A percentile compares a stretch with the other conserved stretches of the same genome.
Conservation (phyloP, 2,329 filamentous ascomycete genomes). For the Paramyrothecium roridum region DNA sequence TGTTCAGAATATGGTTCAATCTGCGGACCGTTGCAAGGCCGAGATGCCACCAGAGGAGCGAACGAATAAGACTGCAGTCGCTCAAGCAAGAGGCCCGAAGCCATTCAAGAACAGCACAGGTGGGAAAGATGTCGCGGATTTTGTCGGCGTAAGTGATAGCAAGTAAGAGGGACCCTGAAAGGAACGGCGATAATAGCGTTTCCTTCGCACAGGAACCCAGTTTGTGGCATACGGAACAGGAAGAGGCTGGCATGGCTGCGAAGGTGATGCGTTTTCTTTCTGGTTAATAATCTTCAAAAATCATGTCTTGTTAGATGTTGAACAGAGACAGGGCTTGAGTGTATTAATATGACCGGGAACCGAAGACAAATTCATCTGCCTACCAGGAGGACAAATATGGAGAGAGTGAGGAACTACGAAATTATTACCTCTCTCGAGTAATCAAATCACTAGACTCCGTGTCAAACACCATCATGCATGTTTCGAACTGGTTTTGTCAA, state of each 20-base stretch:
- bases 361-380: too few relatives aligned
- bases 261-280: constrained; percentile 4
- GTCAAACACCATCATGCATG: too few relatives aligned
- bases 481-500: too few relatives aligned
- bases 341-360: too few relatives aligned
- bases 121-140: constrained; percentile 9
- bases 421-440: too few relatives aligned
- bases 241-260: constrained; percentile 13
- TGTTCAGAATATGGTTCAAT: constrained; percentile 19
- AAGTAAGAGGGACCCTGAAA: constrained; percentile 13
- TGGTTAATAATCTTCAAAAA: background rate
- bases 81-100: background rate
- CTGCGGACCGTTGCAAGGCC: constrained; percentile 16
- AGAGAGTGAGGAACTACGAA: too few relatives aligned
- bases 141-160: constrained; percentile 10
- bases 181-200: constrained; percentile 11
- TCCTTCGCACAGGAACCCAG: constrained; percentile 1
- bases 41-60: constrained; percentile 14
- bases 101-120: background rate
- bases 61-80: background rate
- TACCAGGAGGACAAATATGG: too few relatives aligned
- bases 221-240: constrained; percentile 15
- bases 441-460: too few relatives aligned
- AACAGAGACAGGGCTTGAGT: too few relatives aligned
- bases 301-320: background rate